phyloP scores from a whole-genome alignment of 2,329 filamentous ascomycete genomes.

The Xylariaceae sp. region DNA sequence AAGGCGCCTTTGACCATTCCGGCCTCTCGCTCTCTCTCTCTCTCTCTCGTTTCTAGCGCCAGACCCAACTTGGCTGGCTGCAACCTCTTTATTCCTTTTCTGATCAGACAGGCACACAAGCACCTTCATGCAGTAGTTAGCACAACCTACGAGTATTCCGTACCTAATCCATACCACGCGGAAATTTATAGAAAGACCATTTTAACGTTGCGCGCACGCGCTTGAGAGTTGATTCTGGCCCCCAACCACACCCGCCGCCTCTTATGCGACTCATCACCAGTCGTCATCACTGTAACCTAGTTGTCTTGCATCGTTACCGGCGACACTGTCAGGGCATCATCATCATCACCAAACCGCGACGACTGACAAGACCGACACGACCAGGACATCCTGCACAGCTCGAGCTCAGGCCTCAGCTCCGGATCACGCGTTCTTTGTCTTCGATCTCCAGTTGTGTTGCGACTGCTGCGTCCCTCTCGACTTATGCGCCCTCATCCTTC shows the following conservation, averaged over 20 bases:
- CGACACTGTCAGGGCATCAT: constrained; percentile 2
- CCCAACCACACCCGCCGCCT: neutral
- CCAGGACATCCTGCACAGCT: constrained; percentile 1
- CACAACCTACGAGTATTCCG: neutral
- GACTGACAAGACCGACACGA: neutral
- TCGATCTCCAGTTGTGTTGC: constrained; percentile 6
- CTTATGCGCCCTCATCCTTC: constrained; percentile 12
- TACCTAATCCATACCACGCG: neutral
- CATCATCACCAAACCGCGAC: neutral
- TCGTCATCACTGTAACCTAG: constrained; percentile 2
- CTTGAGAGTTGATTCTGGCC: neutral
- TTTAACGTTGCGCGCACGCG: neutral
- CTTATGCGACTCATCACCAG: constrained; percentile 5
- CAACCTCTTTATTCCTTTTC: constrained; percentile 16
- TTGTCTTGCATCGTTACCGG: constrained; percentile 1
- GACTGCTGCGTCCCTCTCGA: constrained; percentile 16
- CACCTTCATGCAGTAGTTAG: neutral
- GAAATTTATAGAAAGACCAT: neutral
- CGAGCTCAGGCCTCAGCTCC: neutral
- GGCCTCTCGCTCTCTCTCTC: too few species aligned
- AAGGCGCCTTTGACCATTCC: constrained; percentile 1
- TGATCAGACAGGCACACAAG: constrained; percentile 1
- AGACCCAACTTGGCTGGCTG: constrained; percentile 9
- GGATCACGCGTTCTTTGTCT: neutral
- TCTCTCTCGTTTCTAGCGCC: constrained; percentile 14